Evolutionary conservation across 805 yeast species (phyloP), one percentile per base, ranked within the genome.

Genomic region (Candida dendrica): DNA sequence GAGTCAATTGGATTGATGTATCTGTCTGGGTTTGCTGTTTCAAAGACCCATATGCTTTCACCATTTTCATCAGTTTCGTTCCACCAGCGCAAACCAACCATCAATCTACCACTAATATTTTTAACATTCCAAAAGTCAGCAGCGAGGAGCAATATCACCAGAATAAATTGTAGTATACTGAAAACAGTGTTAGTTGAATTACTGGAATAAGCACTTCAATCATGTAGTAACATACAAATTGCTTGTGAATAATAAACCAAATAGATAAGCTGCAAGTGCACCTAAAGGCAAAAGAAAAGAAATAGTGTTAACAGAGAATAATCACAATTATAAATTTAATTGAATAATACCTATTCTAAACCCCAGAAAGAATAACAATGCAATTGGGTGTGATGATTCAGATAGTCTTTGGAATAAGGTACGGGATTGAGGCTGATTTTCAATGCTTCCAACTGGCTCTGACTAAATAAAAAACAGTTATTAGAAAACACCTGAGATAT

Each of bases 61-160:
- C 75, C 69, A 8, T 72, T 60, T 16, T 66, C 69, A 24, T 74
- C 68, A 0, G 89, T 72, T 58, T 91, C 97, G 59, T 91, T 93
- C 96, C 98, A 91, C 98, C 98, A 91, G 49, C 95, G 73, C 48
- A 93, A 70, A 0, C 97, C 98, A 4, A 93, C 97, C 42, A 91
- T 63, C 43, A 87, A 72, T 44, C 98, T 68, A 1, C 98, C 98
- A 17, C 95, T 72, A 20, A 91, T 84, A 61, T 91, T 91, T 58
- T 91, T 93, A 19, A 87, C 79, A 56, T 86, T 84, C 95, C 97
- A 91, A 56, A 91, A 91, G 60, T 91, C 98, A 1, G 88, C 87
- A 0, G 96, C 85, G 17, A 87, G 71, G 16, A 89, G 65, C 15
- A 93, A 65, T 2, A 90, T 77, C 18, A 88, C 80, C 6, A 79